A percentile compares a stretch with the other conserved stretches of the same genome.
These are phyloP conservation scores for Elaeis guineensis DNA, from an alignment of 176 grass and related monocot species.

Conservation along the genomic window DNA sequence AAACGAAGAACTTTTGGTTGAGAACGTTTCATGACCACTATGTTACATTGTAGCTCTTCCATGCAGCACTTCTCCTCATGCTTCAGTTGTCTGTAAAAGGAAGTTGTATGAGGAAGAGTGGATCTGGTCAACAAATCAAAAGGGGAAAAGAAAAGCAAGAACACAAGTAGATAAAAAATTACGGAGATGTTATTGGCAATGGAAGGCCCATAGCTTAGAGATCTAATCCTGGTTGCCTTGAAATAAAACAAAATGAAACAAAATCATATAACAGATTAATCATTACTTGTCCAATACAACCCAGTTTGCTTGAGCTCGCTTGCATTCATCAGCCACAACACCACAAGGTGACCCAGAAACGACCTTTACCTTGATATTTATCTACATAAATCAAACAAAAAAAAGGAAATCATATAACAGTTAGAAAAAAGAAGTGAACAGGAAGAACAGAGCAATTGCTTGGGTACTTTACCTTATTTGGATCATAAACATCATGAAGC, in stretches of 20 bases:
- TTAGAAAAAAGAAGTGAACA: not conserved
- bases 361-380: constrained; percentile 79
- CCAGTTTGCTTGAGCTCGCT: constrained; percentile 85
- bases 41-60: constrained; percentile 95
- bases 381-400: constrained; percentile 30
- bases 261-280: not conserved
- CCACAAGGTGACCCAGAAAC: constrained; percentile 78
- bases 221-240: too few species aligned
- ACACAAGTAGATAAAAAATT: too few species aligned
- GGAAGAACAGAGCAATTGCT: constrained; percentile 11
- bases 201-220: too few species aligned
- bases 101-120: too few species aligned
- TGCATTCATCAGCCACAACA: constrained; percentile 76
- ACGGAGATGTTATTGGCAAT: too few species aligned
- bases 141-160: not conserved
- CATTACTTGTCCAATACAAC: constrained; percentile 97
- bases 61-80: constrained; percentile 88
- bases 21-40: constrained; percentile 92
- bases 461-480: constrained; percentile 57
- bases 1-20: constrained; percentile 96
- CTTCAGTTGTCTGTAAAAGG: constrained; percentile 58
- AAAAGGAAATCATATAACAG: not conserved
- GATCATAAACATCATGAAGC: constrained; percentile 57
- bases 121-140: constrained; percentile 2
- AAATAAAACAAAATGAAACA: too few species aligned